These are phyloP conservation scores for Alternaria rosae DNA, from an alignment of 2,329 filamentous ascomycete genomes.

Conservation along the genomic window DNA sequence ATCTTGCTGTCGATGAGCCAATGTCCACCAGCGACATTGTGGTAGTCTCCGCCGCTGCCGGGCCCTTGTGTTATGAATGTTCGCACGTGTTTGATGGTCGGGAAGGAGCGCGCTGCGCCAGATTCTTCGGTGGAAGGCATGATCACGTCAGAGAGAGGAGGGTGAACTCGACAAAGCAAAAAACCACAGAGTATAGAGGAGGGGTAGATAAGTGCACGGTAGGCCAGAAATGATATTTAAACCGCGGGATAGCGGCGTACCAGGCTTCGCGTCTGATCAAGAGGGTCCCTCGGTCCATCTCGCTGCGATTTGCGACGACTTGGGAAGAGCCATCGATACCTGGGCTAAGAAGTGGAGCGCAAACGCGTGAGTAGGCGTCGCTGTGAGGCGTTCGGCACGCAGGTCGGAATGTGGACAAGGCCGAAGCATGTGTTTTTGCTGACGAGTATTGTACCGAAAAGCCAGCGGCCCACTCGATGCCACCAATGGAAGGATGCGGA, in stretches of 20 bases:
- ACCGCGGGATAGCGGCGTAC: slow-evolving; percentile 19
- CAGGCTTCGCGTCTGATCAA: slow-evolving; percentile 10
- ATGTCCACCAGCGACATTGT: slow-evolving; percentile 78
- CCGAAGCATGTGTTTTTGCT: slow-evolving; percentile 9
- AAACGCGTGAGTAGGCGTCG: slow-evolving; percentile 13
- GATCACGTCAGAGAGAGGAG: slow-evolving; percentile 14
- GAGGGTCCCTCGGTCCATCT: slow-evolving; percentile 42
- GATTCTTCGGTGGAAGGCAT: slow-evolving; percentile 38
- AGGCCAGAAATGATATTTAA: slow-evolving; percentile 30
- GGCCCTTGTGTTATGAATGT: slow-evolving; percentile 76
- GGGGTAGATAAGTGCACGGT: slow-evolving; percentile 22
- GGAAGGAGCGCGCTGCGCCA: slow-evolving; percentile 63
- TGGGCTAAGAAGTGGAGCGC: slow-evolving; percentile 29
- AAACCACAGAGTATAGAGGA: slow-evolving; percentile 21
- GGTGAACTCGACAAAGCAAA: slow-evolving; percentile 3
- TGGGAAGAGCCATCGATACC: slow-evolving; percentile 20
- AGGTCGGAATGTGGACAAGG: slow-evolving; percentile 1
- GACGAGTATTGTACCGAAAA: slow-evolving; percentile 7
- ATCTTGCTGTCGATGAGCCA: slow-evolving; percentile 94
- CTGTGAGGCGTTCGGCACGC: slow-evolving; percentile 13
- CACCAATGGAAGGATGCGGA: slow-evolving; percentile 27
- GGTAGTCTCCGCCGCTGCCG: slow-evolving; percentile 70
- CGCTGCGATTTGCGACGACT: slow-evolving; percentile 34
- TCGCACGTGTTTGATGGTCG: slow-evolving; percentile 76
- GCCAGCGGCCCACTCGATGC: slow-evolving; percentile 3